These are phyloP conservation scores for Backusella australiensis DNA, from an alignment of 192 early-diverging fungal genomes.

Conservation along the genomic window DNA sequence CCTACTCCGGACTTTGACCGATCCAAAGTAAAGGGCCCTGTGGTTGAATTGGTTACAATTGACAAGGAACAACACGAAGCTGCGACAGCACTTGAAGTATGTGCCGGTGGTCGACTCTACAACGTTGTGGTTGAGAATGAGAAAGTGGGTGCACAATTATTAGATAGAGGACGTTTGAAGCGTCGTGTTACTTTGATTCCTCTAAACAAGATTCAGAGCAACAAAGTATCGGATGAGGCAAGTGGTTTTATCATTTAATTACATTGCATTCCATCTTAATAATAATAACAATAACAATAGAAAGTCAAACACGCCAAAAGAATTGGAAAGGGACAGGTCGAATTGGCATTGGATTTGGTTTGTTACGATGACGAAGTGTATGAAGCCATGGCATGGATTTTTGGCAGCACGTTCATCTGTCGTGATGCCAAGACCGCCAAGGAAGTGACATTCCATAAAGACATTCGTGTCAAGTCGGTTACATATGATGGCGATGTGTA, in stretches of 20 bases:
- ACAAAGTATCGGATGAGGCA: conserved; percentile 52
- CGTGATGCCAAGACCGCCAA: conserved; percentile 83
- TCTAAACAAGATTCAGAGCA: conserved; percentile 88
- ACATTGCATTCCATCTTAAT: not conserved
- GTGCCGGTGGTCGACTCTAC: conserved; percentile 91
- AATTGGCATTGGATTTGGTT: conserved; percentile 84
- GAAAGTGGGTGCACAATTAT: conserved; percentile 72
- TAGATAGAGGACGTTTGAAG: conserved; percentile 74
- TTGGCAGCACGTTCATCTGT: conserved; percentile 91
- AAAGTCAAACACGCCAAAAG: conserved; percentile 68
- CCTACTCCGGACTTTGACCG: conserved; percentile 89
- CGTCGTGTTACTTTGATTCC: conserved; percentile 90
- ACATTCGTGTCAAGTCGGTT: conserved; percentile 85
- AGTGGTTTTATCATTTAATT: not conserved
- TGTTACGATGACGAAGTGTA: conserved; percentile 79
- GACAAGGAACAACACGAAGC: conserved; percentile 62
- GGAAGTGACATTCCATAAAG: conserved; percentile 84
- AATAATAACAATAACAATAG: conserved; percentile 37
- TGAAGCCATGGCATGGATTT: conserved; percentile 88
- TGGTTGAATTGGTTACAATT: conserved; percentile 86
- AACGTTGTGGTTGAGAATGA: conserved; percentile 97
- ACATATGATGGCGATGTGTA: conserved; percentile 96
- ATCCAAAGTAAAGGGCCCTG: conserved; percentile 86
- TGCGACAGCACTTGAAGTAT: conserved; percentile 87
- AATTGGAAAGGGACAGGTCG: conserved; percentile 84